These are phyloP conservation scores for Salix koriyanagi DNA, from an alignment of 345 rosid species.

Conservation along the genomic window DNA sequence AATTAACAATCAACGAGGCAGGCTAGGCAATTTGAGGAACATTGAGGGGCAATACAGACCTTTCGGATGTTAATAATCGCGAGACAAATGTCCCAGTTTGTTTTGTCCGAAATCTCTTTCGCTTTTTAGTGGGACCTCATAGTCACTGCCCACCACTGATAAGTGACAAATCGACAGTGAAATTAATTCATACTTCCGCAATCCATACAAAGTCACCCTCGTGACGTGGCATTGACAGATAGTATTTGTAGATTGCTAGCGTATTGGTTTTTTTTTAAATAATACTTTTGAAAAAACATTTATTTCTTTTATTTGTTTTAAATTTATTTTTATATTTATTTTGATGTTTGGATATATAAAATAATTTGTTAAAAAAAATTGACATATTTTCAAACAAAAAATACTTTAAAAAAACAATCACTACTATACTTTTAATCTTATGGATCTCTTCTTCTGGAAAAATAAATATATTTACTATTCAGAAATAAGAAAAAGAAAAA, in stretches of 20 bases:
- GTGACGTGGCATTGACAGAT: not conserved
- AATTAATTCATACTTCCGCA: not conserved
- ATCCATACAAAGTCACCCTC: not conserved
- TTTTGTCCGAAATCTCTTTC: not conserved
- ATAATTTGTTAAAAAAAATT: no score
- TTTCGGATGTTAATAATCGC: not conserved
- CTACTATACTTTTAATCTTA: no score
- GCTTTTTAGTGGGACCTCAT: not conserved
- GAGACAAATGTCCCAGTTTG: not conserved
- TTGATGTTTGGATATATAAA: no score
- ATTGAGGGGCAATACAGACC: not conserved
- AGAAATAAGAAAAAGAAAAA: no score
- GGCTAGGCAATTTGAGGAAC: not conserved
- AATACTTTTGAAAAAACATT: no score
- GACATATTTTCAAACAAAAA: no score
- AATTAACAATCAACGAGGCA: not conserved
- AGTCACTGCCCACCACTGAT: not conserved
- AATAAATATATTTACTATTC: no score
- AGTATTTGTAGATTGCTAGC: not conserved
- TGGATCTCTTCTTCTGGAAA: no score
- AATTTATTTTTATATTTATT: no score
- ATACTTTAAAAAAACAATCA: no score
- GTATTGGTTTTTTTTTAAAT: no score
- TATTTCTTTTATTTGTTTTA: no score
- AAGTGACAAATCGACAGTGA: not conserved